phyloP scores from a whole-genome alignment of 225 moss, liverwort and hornwort genomes.

The Anthoceros angustus region DNA sequence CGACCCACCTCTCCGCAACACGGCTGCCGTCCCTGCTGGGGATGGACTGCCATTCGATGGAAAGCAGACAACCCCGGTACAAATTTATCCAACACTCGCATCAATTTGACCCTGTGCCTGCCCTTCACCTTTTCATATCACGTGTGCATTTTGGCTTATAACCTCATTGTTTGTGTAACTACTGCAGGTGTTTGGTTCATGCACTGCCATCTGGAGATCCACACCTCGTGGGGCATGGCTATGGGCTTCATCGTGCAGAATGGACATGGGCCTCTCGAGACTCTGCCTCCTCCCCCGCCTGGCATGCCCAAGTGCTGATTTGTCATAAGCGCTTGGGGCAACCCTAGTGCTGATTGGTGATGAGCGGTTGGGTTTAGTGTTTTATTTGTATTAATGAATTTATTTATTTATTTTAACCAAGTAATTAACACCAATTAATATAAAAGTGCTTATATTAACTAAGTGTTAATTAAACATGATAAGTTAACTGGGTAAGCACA shows the following conservation, averaged over 20 bases:
- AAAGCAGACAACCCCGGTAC: not conserved
- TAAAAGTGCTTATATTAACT: too few relatives aligned
- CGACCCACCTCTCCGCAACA: constrained; percentile 1
- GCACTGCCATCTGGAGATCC: not conserved
- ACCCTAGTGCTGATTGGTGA: too few relatives aligned
- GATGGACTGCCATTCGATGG: constrained; percentile 1
- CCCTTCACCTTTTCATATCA: not conserved
- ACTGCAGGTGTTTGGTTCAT: not conserved
- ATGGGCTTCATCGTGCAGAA: not conserved
- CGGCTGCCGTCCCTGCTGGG: not conserved
- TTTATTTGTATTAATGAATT: too few relatives aligned
- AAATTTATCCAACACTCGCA: not conserved
- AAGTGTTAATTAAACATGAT: too few relatives aligned
- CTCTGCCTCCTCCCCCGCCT: not conserved
- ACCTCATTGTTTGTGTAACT: not conserved
- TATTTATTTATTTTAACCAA: too few relatives aligned
- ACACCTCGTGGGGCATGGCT: not conserved
- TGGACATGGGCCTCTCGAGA: not conserved
- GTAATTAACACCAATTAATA: too few relatives aligned
- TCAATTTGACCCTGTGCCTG: not conserved
- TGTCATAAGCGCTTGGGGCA: too few relatives aligned
- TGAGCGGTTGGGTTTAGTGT: too few relatives aligned
- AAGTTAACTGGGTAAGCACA: too few relatives aligned
- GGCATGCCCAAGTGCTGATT: not conserved
- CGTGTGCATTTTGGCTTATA: not conserved